These are phyloP conservation scores for Ampelocalamus luodianensis DNA, from an alignment of 176 grass and related monocot species.

Conservation along the genomic window DNA sequence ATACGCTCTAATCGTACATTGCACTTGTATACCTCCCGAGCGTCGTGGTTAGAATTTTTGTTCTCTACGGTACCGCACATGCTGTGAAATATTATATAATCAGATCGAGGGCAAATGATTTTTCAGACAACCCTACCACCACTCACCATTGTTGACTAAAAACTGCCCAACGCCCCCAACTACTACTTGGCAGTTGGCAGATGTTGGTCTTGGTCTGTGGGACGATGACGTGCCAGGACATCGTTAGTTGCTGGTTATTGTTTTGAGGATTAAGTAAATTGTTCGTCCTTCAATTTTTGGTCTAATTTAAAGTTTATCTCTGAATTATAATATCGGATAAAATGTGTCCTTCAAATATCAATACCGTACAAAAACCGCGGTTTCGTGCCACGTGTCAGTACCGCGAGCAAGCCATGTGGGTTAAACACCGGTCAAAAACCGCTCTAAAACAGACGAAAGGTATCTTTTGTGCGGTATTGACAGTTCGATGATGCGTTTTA, in stretches of 20 bases:
- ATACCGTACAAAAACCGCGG: no score
- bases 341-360: no score
- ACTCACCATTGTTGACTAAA: background rate
- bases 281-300: no score
- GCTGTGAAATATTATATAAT: background rate
- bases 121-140: background rate
- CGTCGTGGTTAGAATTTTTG: background rate
- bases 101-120: background rate
- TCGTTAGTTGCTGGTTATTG: background rate
- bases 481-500: no score
- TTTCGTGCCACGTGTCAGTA: no score
- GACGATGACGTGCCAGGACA: background rate
- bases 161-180: background rate
- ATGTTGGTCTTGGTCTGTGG: background rate
- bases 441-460: no score
- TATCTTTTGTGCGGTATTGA: no score
- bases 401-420: no score
- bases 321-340: no score
- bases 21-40: background rate
- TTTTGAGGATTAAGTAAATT: no score
- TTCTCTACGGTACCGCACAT: background rate
- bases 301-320: no score
- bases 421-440: no score
- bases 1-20: background rate
- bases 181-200: background rate